Percentiles rank a stretch among this genome's conserved stretches.
phyloP scores from a whole-genome alignment of 257 asterid genomes.

The Solanum paucissectum region DNA sequence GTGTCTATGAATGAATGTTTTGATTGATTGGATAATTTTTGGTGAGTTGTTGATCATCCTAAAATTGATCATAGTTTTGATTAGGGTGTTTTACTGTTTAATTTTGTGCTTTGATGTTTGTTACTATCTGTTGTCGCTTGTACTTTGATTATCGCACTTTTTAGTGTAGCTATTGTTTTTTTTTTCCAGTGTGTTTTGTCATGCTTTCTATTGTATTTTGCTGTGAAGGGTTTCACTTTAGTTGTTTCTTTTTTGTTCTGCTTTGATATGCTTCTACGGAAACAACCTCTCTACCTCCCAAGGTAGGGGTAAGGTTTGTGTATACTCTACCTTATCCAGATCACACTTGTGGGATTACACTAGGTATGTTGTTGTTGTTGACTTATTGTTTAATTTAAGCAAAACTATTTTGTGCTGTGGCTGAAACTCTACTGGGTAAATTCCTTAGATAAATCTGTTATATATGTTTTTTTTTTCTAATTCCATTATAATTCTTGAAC shows the following conservation, averaged over 20 bases:
- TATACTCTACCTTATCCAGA: neutral
- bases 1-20: neutral
- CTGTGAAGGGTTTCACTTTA: neutral
- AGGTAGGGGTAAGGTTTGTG: neutral
- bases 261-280: neutral
- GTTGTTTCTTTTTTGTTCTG: neutral
- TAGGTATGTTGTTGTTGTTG: neutral
- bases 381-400: neutral
- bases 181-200: neutral
- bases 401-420: neutral
- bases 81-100: neutral
- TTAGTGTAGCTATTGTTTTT: neutral
- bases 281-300: neutral
- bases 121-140: neutral
- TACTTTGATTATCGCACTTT: neutral
- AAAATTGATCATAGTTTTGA: neutral
- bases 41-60: neutral
- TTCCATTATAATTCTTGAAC: neutral
- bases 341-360: neutral
- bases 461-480: neutral
- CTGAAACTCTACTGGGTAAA: neutral
- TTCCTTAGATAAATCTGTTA: neutral
- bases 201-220: neutral
- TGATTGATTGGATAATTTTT: neutral
- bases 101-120: neutral